Percentiles rank a stretch among this genome's conserved stretches.
Conservation (phyloP, 768 basidiomycete genomes). For the Strobilomyces confusus region DNA sequence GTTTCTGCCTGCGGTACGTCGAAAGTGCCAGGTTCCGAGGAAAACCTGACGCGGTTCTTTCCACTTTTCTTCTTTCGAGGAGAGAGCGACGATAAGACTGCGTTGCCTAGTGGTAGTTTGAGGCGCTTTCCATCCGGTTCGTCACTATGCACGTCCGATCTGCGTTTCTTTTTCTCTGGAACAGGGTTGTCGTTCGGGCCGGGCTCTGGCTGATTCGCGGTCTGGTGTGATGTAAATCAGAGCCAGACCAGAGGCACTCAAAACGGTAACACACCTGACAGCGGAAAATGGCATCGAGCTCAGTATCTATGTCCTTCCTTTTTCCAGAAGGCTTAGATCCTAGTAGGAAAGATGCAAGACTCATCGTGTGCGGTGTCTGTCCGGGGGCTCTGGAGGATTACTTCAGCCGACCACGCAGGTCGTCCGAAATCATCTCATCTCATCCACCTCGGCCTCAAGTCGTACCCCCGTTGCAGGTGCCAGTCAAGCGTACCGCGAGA, state of each 20-base stretch:
- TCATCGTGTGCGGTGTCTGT: conserved; percentile 36
- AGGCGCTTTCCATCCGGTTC: conserved; percentile 17
- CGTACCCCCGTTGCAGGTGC: too few species aligned
- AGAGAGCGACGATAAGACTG: conserved; percentile 22
- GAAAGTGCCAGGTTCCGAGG: not conserved
- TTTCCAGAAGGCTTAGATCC: conserved; percentile 30
- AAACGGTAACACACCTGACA: conserved; percentile 42
- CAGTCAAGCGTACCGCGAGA: too few species aligned
- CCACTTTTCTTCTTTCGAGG: conserved; percentile 12
- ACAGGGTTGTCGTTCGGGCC: conserved; percentile 1
- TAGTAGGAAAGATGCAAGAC: conserved; percentile 53
- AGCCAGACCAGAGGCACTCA: not conserved
- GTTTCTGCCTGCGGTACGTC: not conserved
- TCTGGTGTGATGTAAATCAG: conserved; percentile 9
- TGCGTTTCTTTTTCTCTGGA: conserved; percentile 11
- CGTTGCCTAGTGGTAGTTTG: conserved; percentile 5
- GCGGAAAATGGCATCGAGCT: conserved; percentile 62
- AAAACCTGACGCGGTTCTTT: conserved; percentile 4
- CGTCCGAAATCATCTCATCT: too few species aligned
- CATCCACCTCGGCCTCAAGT: too few species aligned
- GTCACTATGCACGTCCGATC: conserved; percentile 11
- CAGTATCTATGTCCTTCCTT: conserved; percentile 47
- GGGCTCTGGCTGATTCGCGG: not conserved
- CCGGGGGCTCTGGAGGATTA: too few species aligned
- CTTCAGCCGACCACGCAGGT: too few species aligned